Evolutionary conservation across 305 asterid species (phyloP), one percentile per base, ranked within the genome.

Genomic region (Andrographis paniculata): DNA sequence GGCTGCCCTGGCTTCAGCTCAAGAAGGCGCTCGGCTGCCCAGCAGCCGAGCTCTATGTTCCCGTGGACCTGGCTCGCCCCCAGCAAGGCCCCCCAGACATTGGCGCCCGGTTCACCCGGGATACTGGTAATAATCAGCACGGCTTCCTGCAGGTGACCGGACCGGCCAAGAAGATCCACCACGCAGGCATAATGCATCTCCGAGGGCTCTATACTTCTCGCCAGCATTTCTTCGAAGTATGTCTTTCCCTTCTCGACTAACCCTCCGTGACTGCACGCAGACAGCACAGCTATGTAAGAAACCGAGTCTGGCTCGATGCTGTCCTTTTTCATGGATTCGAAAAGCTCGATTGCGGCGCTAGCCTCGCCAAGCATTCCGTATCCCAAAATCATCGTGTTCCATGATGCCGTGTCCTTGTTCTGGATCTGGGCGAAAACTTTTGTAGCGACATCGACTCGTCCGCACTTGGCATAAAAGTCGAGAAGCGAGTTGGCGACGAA

Each of bases 111-210:
- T 43, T 71, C 52, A 20, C 63, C 27, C 0, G 75, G 46, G 67
- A 82, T 48, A 36, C 51, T 47, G 36, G 75, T 63, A 1, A 82
- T 77, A 21, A 79, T 64, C 59, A 49, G 52, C 17, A 77, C 66
- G 0, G 86, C 85, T 58, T 88, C 93, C 15, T 65, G 73, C 70
- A 88, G 56, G 40, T 69, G 82, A 37, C 97, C 94, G 3, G 75
- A 69, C 0, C 97, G 87, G n/a, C 95, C 89, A 46, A 84, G 74
- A 69, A 88, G 82, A 62, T 88, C 94, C 51, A 88, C 94, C 87
- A 88, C 79, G 70, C 95, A 81, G 17, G 95, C 92, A 40, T 88
- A 88, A 46, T 88, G 97, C 80, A 63, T 76, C 19, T 78, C 86
- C 0, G 84, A 64, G 23, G 92, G 94, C 2, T 57, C 45, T 47